phyloP scores from a whole-genome alignment of 2,329 filamentous ascomycete species.

The Botryotinia calthae region DNA sequence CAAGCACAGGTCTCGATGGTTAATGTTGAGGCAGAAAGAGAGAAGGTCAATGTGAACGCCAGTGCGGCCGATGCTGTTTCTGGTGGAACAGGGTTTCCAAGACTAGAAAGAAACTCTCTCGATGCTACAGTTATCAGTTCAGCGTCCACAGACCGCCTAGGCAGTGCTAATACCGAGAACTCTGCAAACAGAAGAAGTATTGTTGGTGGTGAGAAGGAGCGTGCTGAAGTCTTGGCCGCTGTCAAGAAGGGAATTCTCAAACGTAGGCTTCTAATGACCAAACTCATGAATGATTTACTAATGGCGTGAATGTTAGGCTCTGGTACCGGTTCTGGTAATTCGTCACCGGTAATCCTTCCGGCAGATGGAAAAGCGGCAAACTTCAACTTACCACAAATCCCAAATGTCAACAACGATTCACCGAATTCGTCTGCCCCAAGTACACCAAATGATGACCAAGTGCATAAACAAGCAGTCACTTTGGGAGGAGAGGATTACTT shows the following conservation, averaged over 20 bases:
- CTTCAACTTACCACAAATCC: constrained; percentile 59
- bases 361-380: constrained; percentile 52
- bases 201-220: constrained; percentile 82
- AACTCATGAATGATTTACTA: constrained; percentile 27
- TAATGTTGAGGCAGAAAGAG: constrained; percentile 89
- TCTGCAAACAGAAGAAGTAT: constrained; percentile 78
- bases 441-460: constrained; percentile 78
- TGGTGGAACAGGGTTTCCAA: constrained; percentile 78
- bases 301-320: constrained; percentile 37
- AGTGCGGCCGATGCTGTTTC: constrained; percentile 65
- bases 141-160: constrained; percentile 47
- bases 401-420: constrained; percentile 64
- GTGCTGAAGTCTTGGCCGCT: constrained; percentile 85
- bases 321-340: constrained; percentile 56
- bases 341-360: constrained; percentile 65
- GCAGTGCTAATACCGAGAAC: constrained; percentile 58
- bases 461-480: constrained; percentile 66
- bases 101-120: constrained; percentile 77
- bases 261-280: constrained; percentile 52
- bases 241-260: constrained; percentile 96
- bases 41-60: constrained; percentile 71
- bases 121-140: constrained; percentile 57
- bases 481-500: constrained; percentile 86
- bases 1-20: constrained; percentile 91
- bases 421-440: constrained; percentile 83